Conservation (phyloP, 2,329 filamentous ascomycete genomes). For the Camillea tinctor region DNA sequence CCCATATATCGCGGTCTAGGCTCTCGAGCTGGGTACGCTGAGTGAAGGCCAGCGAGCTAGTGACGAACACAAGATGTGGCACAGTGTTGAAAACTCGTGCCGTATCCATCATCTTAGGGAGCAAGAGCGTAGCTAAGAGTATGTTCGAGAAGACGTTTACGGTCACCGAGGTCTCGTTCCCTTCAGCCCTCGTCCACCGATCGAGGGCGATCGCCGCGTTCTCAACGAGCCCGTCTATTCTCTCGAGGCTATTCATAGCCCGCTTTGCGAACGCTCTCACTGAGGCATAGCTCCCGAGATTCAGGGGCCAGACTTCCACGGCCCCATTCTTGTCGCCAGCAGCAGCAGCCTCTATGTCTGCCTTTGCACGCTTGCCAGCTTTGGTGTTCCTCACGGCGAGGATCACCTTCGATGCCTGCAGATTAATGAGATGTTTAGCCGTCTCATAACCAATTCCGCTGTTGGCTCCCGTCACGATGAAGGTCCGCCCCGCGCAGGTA, state of each 20-base stretch:
- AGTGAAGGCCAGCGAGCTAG: neutral
- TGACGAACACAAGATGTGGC: neutral
- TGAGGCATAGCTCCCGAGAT: slow-evolving; percentile 37
- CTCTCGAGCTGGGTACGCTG: neutral
- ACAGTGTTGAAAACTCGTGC: neutral
- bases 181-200: slow-evolving; percentile 34
- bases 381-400: slow-evolving; percentile 28
- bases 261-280: slow-evolving; percentile 35
- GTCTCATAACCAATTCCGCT: slow-evolving; percentile 33
- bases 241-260: slow-evolving; percentile 28
- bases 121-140: slow-evolving; percentile 43
- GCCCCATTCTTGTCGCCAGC: slow-evolving; percentile 1
- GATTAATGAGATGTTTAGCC: slow-evolving; percentile 28
- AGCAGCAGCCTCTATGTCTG: neutral
- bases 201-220: slow-evolving; percentile 32
- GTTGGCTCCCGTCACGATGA: slow-evolving; percentile 34
- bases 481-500: neutral
- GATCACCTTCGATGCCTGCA: slow-evolving; percentile 31
- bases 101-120: slow-evolving; percentile 43
- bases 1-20: slow-evolving; percentile 1
- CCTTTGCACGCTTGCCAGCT: slow-evolving; percentile 21
- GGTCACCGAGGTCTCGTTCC: slow-evolving; percentile 43
- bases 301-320: slow-evolving; percentile 40
- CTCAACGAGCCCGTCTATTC: slow-evolving; percentile 36
- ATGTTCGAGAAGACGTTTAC: slow-evolving; percentile 49